Base-by-base conservation (phyloP, 148 eudicot species). In the Rheum nobile region DNA sequence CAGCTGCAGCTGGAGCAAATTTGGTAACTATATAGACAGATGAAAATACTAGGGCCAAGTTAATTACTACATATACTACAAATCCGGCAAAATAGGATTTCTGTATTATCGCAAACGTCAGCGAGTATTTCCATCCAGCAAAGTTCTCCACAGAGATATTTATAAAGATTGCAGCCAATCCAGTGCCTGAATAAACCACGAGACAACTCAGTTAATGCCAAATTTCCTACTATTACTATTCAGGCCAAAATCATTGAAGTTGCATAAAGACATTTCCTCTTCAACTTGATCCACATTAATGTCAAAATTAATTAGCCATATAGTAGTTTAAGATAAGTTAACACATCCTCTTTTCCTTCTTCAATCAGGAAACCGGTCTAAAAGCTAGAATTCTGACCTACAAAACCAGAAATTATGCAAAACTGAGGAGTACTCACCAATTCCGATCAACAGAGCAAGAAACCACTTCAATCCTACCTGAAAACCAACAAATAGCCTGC, bases 1-100 rank as follows among this genome's bases (percentile, higher is more conserved):
- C 98, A 50, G 97, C 96, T 71, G 98, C 98, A 71, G 96, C 98
- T 69, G 98, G 98, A 71, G 98, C 97, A 81, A 95, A 91, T 55
- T 85, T 82, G 35, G 98, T 95, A 75, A 95, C 65, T 22, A 95
- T 95, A 87, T 82, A 95, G 74, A 86, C 98, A 77, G 98, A 95
- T n/a, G 98, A 87, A 70, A 83, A 88, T 31, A 91, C 98, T 74
- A 95, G 77, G n/a, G 83, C 93, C 88, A 91, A 82, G 80, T 95
- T 95, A 86, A 91, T 83, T 74, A 87, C 75, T 46, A 83, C 77
- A 77, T 91, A 95, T 61, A 95, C 83, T 61, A 95, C 17, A 79
- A 91, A 89, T 67, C 98, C 98, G 71, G 93, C 97, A 14, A 95
- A 68, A 63, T 95, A 95, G 29, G 98, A 95, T 81, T 85, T 95